Percentiles rank a stretch among this genome's conserved stretches.
phyloP scores from a whole-genome alignment of 2,329 filamentous ascomycete genomes.

The Penicillium fuscoglaucum region DNA sequence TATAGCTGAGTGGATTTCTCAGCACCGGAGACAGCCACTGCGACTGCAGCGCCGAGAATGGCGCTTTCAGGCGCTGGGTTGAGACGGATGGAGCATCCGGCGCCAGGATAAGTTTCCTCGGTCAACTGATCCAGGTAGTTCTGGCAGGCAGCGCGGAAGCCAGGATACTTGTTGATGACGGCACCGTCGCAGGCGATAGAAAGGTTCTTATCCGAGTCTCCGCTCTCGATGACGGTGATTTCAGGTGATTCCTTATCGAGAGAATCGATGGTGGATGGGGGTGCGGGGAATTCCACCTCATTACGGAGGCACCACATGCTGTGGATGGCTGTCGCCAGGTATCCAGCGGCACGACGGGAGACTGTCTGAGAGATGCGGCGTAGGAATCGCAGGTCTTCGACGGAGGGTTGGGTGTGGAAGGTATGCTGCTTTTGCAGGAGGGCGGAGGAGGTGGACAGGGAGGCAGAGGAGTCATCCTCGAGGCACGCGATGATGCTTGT shows the following conservation, averaged over 20 bases:
- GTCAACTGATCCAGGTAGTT: conserved; percentile 45
- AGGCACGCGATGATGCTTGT: conserved; percentile 60
- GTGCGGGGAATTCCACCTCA: conserved; percentile 45
- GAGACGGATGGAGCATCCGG: conserved; percentile 38
- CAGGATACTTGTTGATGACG: conserved; percentile 54
- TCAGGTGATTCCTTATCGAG: conserved; percentile 33
- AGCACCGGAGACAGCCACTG: conserved; percentile 46
- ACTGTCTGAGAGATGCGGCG: conserved; percentile 55
- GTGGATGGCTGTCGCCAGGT: conserved; percentile 63
- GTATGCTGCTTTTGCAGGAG: conserved; percentile 55
- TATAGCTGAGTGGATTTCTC: conserved; percentile 23
- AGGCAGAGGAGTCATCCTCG: conserved; percentile 48
- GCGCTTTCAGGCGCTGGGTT: conserved; percentile 47
- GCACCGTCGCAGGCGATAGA: conserved; percentile 55
- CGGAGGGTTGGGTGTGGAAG: conserved; percentile 46
- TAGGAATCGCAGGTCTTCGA: conserved; percentile 57
- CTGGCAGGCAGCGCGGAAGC: conserved; percentile 48
- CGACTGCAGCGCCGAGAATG: conserved; percentile 49
- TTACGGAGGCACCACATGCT: conserved; percentile 60
- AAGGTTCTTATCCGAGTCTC: conserved; percentile 34
- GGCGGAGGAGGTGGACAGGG: conserved; percentile 41
- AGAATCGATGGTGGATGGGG: conserved; percentile 21
- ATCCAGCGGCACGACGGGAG: conserved; percentile 60
- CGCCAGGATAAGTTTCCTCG: conserved; percentile 27
- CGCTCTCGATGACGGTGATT: conserved; percentile 37